Evolutionary conservation across 495 filamentous ascomycete species (phyloP).

Genomic region (Penicillium flavigenum): DNA sequence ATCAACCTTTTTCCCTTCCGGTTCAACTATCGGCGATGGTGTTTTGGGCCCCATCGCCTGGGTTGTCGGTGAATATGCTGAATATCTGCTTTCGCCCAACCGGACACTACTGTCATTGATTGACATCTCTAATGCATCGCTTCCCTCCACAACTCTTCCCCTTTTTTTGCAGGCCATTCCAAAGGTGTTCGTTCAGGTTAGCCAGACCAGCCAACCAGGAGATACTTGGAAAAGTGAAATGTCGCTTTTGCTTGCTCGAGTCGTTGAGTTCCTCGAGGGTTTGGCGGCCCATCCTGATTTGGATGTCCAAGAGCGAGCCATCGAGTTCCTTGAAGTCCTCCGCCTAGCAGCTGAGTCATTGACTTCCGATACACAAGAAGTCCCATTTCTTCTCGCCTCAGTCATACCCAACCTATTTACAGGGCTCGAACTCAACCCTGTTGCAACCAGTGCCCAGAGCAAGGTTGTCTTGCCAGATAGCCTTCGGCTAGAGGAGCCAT

Average conservation of each 20-base stretch:
- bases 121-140: constrained; percentile 58
- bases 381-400: constrained; percentile 79
- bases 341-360: constrained; percentile 80
- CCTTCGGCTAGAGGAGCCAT: constrained; percentile 73
- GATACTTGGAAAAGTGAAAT: constrained; percentile 67
- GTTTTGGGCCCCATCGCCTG: constrained; percentile 73
- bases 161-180: constrained; percentile 83
- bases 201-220: constrained; percentile 57
- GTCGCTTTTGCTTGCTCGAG: constrained; percentile 70
- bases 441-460: constrained; percentile 75
- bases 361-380: constrained; percentile 61
- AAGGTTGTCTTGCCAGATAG: constrained; percentile 79
- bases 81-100: constrained; percentile 61
- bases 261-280: constrained; percentile 77
- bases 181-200: constrained; percentile 74
- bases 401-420: constrained; percentile 83
- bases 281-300: constrained; percentile 77
- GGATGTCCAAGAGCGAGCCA: constrained; percentile 93
- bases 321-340: constrained; percentile 87
- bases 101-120: constrained; percentile 70
- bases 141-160: constrained; percentile 63
- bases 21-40: constrained; percentile 51
- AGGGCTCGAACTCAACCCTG: constrained; percentile 87
- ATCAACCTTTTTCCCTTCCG: constrained; percentile 45
- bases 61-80: constrained; percentile 84